Evolutionary conservation across 139 green algal species (phyloP).

Genomic region (Trebouxia sp.): DNA sequence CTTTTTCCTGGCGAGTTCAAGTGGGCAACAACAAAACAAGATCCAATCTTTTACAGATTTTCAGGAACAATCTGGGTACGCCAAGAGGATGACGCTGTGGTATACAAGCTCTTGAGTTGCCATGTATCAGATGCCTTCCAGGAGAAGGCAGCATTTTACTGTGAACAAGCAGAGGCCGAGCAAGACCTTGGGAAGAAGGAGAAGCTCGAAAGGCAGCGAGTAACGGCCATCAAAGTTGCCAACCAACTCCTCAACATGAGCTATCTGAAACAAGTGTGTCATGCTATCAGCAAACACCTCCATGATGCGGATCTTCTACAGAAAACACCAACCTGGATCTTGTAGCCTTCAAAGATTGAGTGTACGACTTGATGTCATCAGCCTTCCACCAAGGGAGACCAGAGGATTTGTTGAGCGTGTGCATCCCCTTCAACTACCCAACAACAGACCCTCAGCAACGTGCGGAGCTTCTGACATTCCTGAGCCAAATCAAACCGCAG

Average conservation of each 20-base stretch:
- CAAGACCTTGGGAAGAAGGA: conserved; percentile 23
- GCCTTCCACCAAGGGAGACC: conserved; percentile 19
- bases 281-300: conserved; percentile 25
- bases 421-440: conserved; percentile 26
- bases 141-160: conserved; percentile 22
- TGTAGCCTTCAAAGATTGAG: conserved; percentile 23
- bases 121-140: conserved; percentile 23
- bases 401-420: conserved; percentile 26
- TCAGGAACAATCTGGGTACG: conserved; percentile 26
- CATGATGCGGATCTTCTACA: conserved; percentile 24
- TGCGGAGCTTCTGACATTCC: conserved; percentile 26
- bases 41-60: conserved; percentile 28
- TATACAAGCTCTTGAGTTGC: conserved; percentile 27
- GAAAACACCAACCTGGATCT: conserved; percentile 27
- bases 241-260: conserved; percentile 27
- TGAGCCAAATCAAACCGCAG: conserved; percentile 26
- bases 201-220: conserved; percentile 24
- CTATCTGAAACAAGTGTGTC: conserved; percentile 27
- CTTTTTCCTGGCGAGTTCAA: conserved; percentile 23
- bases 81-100: conserved; percentile 25
- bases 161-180: conserved; percentile 22
- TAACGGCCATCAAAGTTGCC: conserved; percentile 21
- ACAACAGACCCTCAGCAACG: conserved; percentile 23
- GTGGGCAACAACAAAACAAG: conserved; percentile 27
- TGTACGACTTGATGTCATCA: conserved; percentile 20